Evolutionary conservation across 2,329 filamentous ascomycete genomes (phyloP), one percentile per base, ranked within the genome.

Genomic region (Colletotrichum somersetense): DNA sequence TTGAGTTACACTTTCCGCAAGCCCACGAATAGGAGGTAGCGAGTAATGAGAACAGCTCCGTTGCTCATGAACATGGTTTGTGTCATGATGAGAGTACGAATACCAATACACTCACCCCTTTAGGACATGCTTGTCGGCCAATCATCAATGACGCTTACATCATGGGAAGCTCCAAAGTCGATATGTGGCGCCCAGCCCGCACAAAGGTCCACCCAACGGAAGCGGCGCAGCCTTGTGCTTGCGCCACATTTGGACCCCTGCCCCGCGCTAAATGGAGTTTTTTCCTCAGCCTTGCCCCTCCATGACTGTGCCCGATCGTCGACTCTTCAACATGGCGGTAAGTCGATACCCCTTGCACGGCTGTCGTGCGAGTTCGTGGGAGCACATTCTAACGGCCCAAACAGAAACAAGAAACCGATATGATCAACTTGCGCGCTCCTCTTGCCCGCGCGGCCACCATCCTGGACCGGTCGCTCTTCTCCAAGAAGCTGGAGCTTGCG

Each of bases 401-500:
- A 35, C 55, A 67, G 65, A 56, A 62, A 16, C 5, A 58, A 71
- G 62, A 61, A 3, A 55, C 71, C 40, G 78, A 84, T 58, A 90
- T 90, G 88, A 85, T 83, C 74, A 79, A 89, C 62, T 93, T 97
- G 81, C 90, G 91, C 75, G 94, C 95, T 58, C 95, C 95, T 33
- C 86, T 95, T 72, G 92, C 96, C 77, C 92, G 93, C 80, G 91
- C 92, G 72, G 93, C 94, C 85, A 91, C 91, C 79, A 88, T 89
- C 62, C 89, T 99, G 74, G 95, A 99, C 83, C 91, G 93, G 75
- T 88, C 91, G 20, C 91, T 97, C 74, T 98, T 98, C 84, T 86
- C 89, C 64, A 94, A 92, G 80, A 93, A 87, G 1, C 84, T 97
- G 67, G 91, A 92, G 33, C 85, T 96, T 33, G 89, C 94, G 11